A percentile compares a stretch with the other conserved stretches of the same genome.
phyloP scores from a whole-genome alignment of 352 stramenopile genomes.

The Phytophthora idaei region DNA sequence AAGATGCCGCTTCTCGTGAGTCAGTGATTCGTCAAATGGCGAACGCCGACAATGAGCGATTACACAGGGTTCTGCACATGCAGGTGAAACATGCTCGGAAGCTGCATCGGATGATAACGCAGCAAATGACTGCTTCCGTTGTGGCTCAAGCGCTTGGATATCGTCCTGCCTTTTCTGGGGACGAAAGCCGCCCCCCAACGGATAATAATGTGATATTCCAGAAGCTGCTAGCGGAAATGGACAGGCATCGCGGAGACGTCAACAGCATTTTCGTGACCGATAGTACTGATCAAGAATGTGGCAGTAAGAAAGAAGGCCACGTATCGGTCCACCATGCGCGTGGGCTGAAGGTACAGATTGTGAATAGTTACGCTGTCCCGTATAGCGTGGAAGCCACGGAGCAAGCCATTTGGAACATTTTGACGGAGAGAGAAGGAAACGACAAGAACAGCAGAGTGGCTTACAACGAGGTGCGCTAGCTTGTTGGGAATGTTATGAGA shows the following conservation, averaged over 20 bases:
- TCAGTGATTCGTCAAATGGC: conserved; percentile 20
- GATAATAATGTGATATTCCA: conserved; percentile 28
- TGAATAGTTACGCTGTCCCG: conserved; percentile 20
- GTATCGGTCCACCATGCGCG: conserved; percentile 13
- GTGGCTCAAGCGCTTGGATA: conserved; percentile 14
- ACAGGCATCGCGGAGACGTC: conserved; percentile 3
- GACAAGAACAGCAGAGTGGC: conserved; percentile 8
- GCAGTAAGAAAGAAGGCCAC: conserved; percentile 4
- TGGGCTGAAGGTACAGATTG: conserved; percentile 23
- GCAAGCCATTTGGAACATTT: conserved; percentile 14
- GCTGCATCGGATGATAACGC: conserved; percentile 23
- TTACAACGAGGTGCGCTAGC: conserved; percentile 22
- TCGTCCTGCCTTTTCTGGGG: conserved; percentile 3
- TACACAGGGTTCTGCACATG: conserved; percentile 20
- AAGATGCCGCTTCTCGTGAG: conserved; percentile 20
- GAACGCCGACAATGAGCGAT: conserved; percentile 13
- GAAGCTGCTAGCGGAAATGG: conserved; percentile 17
- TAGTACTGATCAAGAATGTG: neutral
- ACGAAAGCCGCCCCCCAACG: conserved; percentile 5
- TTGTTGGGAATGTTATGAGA: neutral
- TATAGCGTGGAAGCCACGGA: conserved; percentile 20
- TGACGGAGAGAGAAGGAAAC: neutral
- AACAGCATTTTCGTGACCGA: conserved; percentile 2
- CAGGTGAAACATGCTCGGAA: conserved; percentile 25
- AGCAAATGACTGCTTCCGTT: conserved; percentile 14